These are phyloP conservation scores for Pontederia paniculata DNA, from an alignment of 176 grass and related monocot genomes.

Conservation along the genomic window DNA sequence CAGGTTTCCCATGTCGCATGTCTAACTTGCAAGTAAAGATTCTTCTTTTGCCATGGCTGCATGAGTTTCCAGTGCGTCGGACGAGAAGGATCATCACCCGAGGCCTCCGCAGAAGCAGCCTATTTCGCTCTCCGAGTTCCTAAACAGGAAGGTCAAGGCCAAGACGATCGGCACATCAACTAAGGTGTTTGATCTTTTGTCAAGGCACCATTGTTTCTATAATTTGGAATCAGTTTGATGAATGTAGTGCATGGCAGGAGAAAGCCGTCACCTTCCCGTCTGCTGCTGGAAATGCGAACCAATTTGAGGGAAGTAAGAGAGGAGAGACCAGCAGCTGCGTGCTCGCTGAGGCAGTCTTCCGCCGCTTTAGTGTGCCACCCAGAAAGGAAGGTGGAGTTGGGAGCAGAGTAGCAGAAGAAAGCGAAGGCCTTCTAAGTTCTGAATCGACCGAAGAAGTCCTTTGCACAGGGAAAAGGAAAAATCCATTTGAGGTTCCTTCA, in stretches of 20 bases:
- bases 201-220: neutral
- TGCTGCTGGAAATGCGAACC: no score
- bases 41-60: no score
- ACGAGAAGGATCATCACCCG: neutral
- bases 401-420: conserved; percentile 14
- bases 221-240: neutral
- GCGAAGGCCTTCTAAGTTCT: conserved; percentile 17
- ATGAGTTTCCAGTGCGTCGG: neutral
- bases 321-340: no score
- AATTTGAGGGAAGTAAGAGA: no score
- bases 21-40: neutral
- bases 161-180: conserved; percentile 7
- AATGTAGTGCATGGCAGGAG: conserved; percentile 25
- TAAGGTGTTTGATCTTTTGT: conserved; percentile 3
- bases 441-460: conserved; percentile 10
- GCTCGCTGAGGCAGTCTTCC: no score
- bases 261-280: neutral
- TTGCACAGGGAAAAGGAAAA: conserved; percentile 43
- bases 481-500: conserved; percentile 32
- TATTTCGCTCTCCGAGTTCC: conserved; percentile 1
- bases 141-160: conserved; percentile 3
- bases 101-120: neutral
- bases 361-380: no score
- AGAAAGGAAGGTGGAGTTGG: conserved; percentile 3
- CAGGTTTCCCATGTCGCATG: neutral